Conservation (phyloP, 805 yeast species). For the Grigorovia transvaalensis region DNA sequence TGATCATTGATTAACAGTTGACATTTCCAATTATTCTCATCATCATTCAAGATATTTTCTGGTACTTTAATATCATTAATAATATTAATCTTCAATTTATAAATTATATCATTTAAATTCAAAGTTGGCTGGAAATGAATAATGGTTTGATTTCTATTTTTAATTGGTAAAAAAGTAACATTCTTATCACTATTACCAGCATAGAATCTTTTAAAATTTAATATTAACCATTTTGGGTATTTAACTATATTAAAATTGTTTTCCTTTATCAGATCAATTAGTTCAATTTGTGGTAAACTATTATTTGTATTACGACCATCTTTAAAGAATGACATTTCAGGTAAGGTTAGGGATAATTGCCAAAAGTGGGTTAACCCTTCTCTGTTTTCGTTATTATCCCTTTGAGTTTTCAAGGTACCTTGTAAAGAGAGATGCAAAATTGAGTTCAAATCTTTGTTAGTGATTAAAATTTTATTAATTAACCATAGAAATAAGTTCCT, state of each 20-base stretch:
- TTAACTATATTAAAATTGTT: constrained; percentile 27
- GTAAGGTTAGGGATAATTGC: constrained; percentile 46
- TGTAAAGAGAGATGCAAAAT: constrained; percentile 23
- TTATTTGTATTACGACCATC: constrained; percentile 36
- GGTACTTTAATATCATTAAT: constrained; percentile 26
- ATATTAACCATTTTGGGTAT: constrained; percentile 44
- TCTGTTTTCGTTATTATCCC: too few relatives aligned
- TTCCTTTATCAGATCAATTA: constrained; percentile 33
- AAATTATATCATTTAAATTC: constrained; percentile 16
- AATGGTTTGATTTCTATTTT: constrained; percentile 47
- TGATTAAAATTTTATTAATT: constrained; percentile 29
- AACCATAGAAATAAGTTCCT: constrained; percentile 51
- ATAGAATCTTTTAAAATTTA: constrained; percentile 51
- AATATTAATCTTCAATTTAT: constrained; percentile 42
- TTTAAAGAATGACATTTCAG: constrained; percentile 45
- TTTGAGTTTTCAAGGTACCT: constrained; percentile 42
- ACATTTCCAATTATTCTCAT: constrained; percentile 37
- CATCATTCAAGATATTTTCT: constrained; percentile 21
- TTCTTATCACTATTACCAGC: constrained; percentile 20
- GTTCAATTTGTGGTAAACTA: constrained; percentile 40
- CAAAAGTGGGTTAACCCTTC: constrained; percentile 16
- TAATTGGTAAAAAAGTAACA: constrained; percentile 15
- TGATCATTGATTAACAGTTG: constrained; percentile 34
- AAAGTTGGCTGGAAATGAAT: constrained; percentile 42
- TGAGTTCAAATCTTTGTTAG: constrained; percentile 26